Percentiles rank a stretch among this genome's conserved stretches.
Conservation (phyloP, 2,329 filamentous ascomycete species). For the Fusarium nodosum region DNA sequence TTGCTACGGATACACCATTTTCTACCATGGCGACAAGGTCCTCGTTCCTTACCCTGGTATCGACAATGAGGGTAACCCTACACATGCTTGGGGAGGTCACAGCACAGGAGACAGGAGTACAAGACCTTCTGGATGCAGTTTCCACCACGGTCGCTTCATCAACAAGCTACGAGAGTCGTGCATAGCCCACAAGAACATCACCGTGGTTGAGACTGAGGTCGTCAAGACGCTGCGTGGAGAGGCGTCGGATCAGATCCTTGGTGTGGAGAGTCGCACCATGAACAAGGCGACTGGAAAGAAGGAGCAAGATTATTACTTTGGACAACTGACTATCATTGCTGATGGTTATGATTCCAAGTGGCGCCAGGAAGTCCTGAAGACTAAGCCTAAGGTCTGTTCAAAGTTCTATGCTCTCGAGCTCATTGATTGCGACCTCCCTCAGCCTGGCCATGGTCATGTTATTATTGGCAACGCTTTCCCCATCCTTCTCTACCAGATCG, state of each 20-base stretch:
- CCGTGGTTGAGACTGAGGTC: constrained; percentile 90
- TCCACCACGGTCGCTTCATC: constrained; percentile 97
- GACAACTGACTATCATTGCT: constrained; percentile 85
- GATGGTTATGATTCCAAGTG: constrained; percentile 96
- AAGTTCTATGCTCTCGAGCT: constrained; percentile 96
- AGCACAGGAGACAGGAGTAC: constrained; percentile 54
- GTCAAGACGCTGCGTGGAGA: constrained; percentile 79
- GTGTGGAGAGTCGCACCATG: constrained; percentile 80
- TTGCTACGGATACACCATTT: constrained; percentile 88
- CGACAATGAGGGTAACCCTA: constrained; percentile 61
- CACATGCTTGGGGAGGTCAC: constrained; percentile 54
- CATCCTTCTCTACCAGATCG: constrained; percentile 96
- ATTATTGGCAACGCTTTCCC: constrained; percentile 82
- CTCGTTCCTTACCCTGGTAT: constrained; percentile 83
- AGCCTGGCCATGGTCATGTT: constrained; percentile 85
- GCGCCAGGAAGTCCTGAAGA: constrained; percentile 80
- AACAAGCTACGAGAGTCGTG: constrained; percentile 83
- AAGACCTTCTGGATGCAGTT: constrained; percentile 77
- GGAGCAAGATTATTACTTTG: constrained; percentile 84
- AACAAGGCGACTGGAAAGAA: constrained; percentile 69
- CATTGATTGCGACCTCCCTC: constrained; percentile 85
- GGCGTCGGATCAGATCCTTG: constrained; percentile 79
- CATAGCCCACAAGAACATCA: constrained; percentile 82
- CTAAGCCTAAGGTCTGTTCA: constrained; percentile 89
- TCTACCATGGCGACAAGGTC: constrained; percentile 81